Base-by-base conservation (phyloP, 805 yeast genomes). In the Candida sithepensis region DNA sequence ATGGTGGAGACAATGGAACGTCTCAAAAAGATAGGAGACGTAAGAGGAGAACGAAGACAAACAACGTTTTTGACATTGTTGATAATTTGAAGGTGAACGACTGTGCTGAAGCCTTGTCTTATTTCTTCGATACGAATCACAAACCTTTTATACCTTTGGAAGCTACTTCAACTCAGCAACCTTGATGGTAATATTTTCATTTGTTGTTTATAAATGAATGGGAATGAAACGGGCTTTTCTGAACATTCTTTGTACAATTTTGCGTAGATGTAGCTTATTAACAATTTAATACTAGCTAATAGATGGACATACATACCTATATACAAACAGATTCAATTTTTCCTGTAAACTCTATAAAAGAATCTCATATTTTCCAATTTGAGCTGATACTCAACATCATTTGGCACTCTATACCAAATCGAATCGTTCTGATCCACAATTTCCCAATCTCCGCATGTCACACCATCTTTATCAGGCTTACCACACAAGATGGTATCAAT, bases 301-400 rank as follows among this genome's bases (percentile, higher is more conserved):
- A 32, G 34, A 21, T n/a, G n/a, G n/a, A n/a, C n/a, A n/a, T n/a
- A n/a, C n/a, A n/a, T n/a, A n/a, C n/a, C n/a, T n/a, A n/a, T n/a
- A n/a, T 41, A 20, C 36, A 40, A n/a, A 24, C 9, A 22, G 5
- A 21, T 20, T 41, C 33, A 48, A 26, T 21, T 38, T 40, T 79
- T 82, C 56, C 77, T 71, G 67, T 88, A 89, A 41, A 89, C 67
- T 56, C 96, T 73, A 63, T 84, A 82, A 63, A 89, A 88, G 63
- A 86, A 87, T 50, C 96, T 75, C 96, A 88, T 88, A 61, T 86
- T 89, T 61, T 89, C 96, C 50, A 89, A 66, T 56, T 86, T 85
- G 66, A 87, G 68, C 2, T 77, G 76, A 55, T 88, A 89, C 12
- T 75, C 67, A 13, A 84, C 66, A 13, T 73, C 74, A 18, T 72